phyloP scores from a whole-genome alignment of 768 basidiomycete genomes.

The Suillus discolor region DNA sequence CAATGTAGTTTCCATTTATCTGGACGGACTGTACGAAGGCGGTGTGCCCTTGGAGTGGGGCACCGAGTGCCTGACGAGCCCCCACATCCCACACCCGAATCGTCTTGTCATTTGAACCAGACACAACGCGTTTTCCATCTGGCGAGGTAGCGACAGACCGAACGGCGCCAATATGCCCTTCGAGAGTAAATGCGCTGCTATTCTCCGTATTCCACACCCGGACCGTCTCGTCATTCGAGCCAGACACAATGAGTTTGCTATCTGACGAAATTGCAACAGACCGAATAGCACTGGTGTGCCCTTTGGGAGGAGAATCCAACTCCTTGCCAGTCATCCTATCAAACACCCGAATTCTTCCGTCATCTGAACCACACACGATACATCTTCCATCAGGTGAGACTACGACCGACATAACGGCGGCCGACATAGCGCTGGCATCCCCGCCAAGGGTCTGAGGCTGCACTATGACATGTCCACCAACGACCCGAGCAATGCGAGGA shows the following conservation, averaged over 20 bases:
- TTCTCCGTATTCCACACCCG: conserved; percentile 4
- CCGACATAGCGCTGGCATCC: background rate
- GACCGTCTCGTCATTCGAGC: conserved; percentile 12
- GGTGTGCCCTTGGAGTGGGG: background rate
- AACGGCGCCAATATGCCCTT: background rate
- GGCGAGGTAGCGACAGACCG: background rate
- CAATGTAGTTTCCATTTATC: background rate
- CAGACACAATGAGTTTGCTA: conserved; percentile 8
- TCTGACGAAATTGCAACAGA: background rate
- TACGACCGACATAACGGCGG: background rate
- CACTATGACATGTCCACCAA: background rate
- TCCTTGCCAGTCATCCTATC: background rate
- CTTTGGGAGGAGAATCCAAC: background rate
- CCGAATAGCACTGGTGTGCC: background rate
- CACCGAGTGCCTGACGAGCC: background rate
- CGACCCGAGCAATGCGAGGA: background rate
- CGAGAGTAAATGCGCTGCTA: background rate
- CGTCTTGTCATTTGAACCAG: conserved; percentile 7
- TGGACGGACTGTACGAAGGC: background rate
- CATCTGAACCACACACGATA: background rate
- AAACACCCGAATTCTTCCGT: background rate
- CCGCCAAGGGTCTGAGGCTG: background rate
- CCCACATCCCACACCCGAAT: conserved; percentile 5
- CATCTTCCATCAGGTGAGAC: background rate
- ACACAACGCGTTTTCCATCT: conserved; percentile 1